Base-by-base conservation (phyloP, 352 stramenopile species). In the Phytophthora citricola region DNA sequence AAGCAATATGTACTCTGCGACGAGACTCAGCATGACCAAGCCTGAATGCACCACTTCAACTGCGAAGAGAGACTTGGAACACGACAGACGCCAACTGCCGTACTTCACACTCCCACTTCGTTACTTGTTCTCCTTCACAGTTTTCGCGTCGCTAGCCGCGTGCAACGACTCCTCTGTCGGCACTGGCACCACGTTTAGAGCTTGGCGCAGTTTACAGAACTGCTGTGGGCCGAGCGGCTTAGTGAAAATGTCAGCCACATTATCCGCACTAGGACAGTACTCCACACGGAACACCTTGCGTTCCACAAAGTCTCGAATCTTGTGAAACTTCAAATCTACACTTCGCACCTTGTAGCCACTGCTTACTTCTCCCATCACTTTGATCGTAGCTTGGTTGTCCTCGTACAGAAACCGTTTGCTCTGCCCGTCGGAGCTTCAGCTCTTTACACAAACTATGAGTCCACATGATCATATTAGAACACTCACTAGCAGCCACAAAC, bases 241-340 rank as follows among this genome's bases (percentile, higher is more conserved):
- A 14, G 24, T 63, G 15, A 55, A 54, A 31, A 41, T 55, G 22
- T 63, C 43, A 0, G 44, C 55, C 5, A 55, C 5, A 27, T 54
- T 63, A 1, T 63, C 55, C 9, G 36, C 32, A 12, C 43, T 48
- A 1, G 32, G 44, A 45, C 46, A 63, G 11, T 64, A 57, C 29
- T 38, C 5, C 29, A 65, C 57, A n/a, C 15, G 3, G n/a, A 65
- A 51, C 1, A 58, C 15, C 2, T n/a, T 14, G 14, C 57, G 46
- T n/a, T 64, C 36, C 14, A 44, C 45, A 22, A 57, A 45, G 27
- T 65, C 46, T 20, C 47, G 38, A 26, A 58, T 38, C 12, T 65
- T 65, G 38, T 65, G 47, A 41, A 65, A 52, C 38, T 50, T 64
- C 11, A 57, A 20, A 26, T 65, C 46, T 17, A 58, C 38, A 7